Conservation (phyloP, 179 eudicot genomes). For the Nepenthes alata region DNA sequence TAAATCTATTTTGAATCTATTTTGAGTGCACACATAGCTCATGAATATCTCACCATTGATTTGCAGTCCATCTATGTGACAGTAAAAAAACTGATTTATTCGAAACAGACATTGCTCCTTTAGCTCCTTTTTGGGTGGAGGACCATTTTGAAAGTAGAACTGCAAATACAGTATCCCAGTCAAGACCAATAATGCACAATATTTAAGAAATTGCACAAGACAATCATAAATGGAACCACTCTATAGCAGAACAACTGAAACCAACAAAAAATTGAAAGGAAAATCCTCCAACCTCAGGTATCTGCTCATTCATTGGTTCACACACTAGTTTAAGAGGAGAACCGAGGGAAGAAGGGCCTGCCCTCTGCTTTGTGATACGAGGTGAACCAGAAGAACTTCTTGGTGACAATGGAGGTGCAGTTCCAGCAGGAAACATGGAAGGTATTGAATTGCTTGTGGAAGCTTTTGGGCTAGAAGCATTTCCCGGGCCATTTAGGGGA, state of each 20-base stretch:
- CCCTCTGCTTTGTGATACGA: slow-evolving; percentile 60
- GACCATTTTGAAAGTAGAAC: slow-evolving; percentile 92
- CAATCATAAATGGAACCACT: slow-evolving; percentile 7
- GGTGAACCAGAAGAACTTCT: slow-evolving; percentile 96
- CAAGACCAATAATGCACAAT: too few relatives aligned
- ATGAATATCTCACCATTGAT: slow-evolving; percentile 49
- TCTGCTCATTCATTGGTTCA: slow-evolving; percentile 77
- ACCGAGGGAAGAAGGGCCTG: slow-evolving; percentile 61
- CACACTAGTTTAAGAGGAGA: slow-evolving; percentile 69
- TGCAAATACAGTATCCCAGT: slow-evolving; percentile 15
- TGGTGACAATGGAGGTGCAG: slow-evolving; percentile 94
- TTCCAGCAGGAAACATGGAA: slow-evolving; percentile 93
- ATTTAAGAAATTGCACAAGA: neutral
- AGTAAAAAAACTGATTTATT: slow-evolving; percentile 84
- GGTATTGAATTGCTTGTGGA: slow-evolving; percentile 61
- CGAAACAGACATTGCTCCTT: slow-evolving; percentile 76
- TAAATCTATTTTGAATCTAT: neutral
- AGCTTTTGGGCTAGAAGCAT: slow-evolving; percentile 57
- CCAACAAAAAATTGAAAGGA: neutral
- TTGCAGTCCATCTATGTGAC: slow-evolving; percentile 78
- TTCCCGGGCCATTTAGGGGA: slow-evolving; percentile 52
- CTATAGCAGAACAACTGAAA: neutral
- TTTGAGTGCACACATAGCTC: neutral
- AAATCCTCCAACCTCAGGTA: slow-evolving; percentile 57
- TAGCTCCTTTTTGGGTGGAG: slow-evolving; percentile 81